Evolutionary conservation across 2,329 filamentous ascomycete species (phyloP).

Genomic region (Penicillium sp.): DNA sequence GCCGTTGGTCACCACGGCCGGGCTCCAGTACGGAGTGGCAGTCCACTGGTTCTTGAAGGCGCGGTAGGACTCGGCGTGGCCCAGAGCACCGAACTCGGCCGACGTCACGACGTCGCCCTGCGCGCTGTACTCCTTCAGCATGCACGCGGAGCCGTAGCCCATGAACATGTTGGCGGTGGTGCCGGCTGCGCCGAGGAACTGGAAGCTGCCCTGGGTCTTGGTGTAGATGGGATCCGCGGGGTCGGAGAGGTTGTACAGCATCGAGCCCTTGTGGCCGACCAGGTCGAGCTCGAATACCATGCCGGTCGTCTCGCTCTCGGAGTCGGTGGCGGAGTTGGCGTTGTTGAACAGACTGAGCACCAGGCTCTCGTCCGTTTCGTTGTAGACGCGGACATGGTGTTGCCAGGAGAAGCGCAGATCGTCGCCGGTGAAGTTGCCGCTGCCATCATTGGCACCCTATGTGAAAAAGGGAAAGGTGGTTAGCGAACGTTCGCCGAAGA

Average conservation of each 20-base stretch:
- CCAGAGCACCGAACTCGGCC: slow-evolving; percentile 27
- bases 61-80: slow-evolving; percentile 32
- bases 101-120: slow-evolving; percentile 29
- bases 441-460: slow-evolving; percentile 9
- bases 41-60: slow-evolving; percentile 22
- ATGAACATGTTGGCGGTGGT: slow-evolving; percentile 24
- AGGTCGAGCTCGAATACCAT: slow-evolving; percentile 23
- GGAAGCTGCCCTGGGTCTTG: slow-evolving; percentile 26
- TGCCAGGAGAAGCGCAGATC: slow-evolving; percentile 27
- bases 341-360: slow-evolving; percentile 33
- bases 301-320: slow-evolving; percentile 21
- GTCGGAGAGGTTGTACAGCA: slow-evolving; percentile 18
- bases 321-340: slow-evolving; percentile 17
- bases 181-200: slow-evolving; percentile 15
- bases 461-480: background rate
- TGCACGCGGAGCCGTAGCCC: slow-evolving; percentile 32
- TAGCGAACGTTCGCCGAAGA: too few species aligned
- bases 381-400: slow-evolving; percentile 34
- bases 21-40: slow-evolving; percentile 21
- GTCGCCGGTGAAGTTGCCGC: slow-evolving; percentile 22
- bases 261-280: slow-evolving; percentile 10
- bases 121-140: slow-evolving; percentile 32
- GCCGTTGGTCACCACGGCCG: slow-evolving; percentile 12
- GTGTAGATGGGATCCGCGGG: slow-evolving; percentile 17
- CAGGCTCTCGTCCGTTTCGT: slow-evolving; percentile 29